A percentile compares a stretch with the other conserved stretches of the same genome.
Conservation (phyloP, 768 basidiomycete species). For the Terana coerulea region DNA sequence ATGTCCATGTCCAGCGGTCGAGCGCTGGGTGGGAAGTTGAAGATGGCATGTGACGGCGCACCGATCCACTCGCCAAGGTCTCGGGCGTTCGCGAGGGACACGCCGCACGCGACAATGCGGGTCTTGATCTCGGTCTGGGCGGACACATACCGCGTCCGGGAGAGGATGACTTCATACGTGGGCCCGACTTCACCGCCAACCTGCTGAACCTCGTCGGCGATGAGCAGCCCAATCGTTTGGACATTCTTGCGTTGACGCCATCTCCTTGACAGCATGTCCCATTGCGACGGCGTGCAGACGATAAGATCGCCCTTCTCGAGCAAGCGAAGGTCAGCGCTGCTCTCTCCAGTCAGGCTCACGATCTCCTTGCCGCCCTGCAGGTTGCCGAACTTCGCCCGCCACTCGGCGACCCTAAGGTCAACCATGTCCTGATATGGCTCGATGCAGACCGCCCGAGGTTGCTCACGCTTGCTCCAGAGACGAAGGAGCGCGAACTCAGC, state of each 20-base stretch:
- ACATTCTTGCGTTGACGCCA: conserved; percentile 99
- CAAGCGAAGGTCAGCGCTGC: conserved; percentile 83
- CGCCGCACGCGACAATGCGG: conserved; percentile 91
- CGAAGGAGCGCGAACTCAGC: conserved; percentile 94
- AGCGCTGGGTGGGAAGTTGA: conserved; percentile 97
- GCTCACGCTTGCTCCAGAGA: conserved; percentile 88
- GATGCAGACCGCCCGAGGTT: conserved; percentile 86
- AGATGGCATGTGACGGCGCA: conserved; percentile 87
- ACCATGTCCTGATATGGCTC: conserved; percentile 99
- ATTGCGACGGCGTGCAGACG: conserved; percentile 93
- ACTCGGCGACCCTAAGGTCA: conserved; percentile 83
- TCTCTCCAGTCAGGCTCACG: conserved; percentile 90
- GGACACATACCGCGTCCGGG: conserved; percentile 93
- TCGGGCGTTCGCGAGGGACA: conserved; percentile 92
- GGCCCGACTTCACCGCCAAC: conserved; percentile 95
- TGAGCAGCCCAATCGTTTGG: conserved; percentile 86
- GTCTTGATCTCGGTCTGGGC: conserved; percentile 92
- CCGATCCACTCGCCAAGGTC: conserved; percentile 99
- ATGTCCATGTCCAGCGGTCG: conserved; percentile 98
- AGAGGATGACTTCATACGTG: conserved; percentile 94
- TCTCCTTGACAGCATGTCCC: conserved; percentile 91
- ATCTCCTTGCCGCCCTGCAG: conserved; percentile 94
- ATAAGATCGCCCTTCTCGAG: conserved; percentile 91
- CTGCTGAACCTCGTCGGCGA: conserved; percentile 93
- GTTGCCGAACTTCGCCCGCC: conserved; percentile 77